Percentiles rank a stretch among this genome's conserved stretches.
Conservation (phyloP, 176 grass and related monocot genomes). For the Stipa capillata region DNA sequence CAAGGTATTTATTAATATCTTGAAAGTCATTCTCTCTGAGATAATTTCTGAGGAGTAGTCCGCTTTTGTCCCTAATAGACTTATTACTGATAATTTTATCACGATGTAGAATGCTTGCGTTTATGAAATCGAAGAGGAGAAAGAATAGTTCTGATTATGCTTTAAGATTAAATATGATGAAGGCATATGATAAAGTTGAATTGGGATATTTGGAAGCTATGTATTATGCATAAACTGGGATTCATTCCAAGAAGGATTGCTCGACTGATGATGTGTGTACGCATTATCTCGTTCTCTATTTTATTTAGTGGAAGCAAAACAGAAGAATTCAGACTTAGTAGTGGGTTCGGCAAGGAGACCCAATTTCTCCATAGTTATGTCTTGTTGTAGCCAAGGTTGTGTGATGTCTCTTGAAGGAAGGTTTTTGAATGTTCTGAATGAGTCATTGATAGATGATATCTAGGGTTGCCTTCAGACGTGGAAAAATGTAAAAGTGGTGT, state of each 20-base stretch:
- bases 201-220: background rate
- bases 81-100: background rate
- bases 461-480: background rate
- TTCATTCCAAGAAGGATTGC: background rate
- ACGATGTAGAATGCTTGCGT: background rate
- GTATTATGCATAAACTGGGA: background rate
- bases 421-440: background rate
- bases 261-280: background rate
- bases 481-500: background rate
- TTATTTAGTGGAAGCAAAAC: no score
- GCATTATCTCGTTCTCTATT: background rate
- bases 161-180: background rate
- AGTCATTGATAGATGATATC: background rate
- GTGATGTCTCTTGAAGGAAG: background rate
- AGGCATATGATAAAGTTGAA: background rate
- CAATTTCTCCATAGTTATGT: no score
- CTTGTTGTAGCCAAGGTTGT: background rate
- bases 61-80: background rate
- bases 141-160: background rate
- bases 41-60: background rate
- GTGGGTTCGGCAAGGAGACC: no score
- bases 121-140: background rate
- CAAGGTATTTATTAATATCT: background rate
- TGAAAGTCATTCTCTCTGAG: background rate
- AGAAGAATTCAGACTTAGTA: no score